Conservation (phyloP, 2,329 filamentous ascomycete genomes). For the Colletotrichum sp. region DNA sequence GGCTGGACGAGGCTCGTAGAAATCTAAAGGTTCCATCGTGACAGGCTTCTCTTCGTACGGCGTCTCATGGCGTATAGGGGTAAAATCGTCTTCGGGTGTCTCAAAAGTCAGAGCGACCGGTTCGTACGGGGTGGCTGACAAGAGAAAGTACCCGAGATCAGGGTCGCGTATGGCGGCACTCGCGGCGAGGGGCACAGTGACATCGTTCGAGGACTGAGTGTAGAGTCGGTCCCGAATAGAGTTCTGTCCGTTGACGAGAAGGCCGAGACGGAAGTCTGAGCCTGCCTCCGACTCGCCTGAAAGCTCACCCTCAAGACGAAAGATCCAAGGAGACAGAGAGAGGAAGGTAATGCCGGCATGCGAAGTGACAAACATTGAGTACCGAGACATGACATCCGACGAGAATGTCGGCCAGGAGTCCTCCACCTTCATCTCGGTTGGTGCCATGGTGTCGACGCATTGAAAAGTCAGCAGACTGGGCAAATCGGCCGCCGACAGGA, state of each 20-base stretch:
- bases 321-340: constrained; percentile 67
- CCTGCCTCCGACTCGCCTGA: constrained; percentile 60
- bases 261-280: constrained; percentile 65
- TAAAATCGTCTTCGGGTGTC: constrained; percentile 56
- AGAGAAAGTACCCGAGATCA: constrained; percentile 67
- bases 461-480: constrained; percentile 65
- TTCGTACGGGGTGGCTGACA: constrained; percentile 63
- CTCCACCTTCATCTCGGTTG: constrained; percentile 55
- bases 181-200: constrained; percentile 55
- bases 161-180: constrained; percentile 61
- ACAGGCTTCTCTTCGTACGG: constrained; percentile 45
- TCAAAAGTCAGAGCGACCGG: constrained; percentile 66
- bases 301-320: constrained; percentile 66
- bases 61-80: constrained; percentile 46
- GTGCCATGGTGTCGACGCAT: constrained; percentile 63
- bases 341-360: constrained; percentile 64
- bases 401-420: constrained; percentile 69
- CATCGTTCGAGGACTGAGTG: constrained; percentile 54
- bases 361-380: constrained; percentile 68
- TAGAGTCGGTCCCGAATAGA: constrained; percentile 62
- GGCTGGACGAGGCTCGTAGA: constrained; percentile 68
- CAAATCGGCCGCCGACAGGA: constrained; percentile 38
- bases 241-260: constrained; percentile 63
- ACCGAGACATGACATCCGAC: constrained; percentile 63
- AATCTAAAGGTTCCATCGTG: constrained; percentile 52